phyloP scores from a whole-genome alignment of 345 rosid genomes.

The Eucalyptus melliodora region DNA sequence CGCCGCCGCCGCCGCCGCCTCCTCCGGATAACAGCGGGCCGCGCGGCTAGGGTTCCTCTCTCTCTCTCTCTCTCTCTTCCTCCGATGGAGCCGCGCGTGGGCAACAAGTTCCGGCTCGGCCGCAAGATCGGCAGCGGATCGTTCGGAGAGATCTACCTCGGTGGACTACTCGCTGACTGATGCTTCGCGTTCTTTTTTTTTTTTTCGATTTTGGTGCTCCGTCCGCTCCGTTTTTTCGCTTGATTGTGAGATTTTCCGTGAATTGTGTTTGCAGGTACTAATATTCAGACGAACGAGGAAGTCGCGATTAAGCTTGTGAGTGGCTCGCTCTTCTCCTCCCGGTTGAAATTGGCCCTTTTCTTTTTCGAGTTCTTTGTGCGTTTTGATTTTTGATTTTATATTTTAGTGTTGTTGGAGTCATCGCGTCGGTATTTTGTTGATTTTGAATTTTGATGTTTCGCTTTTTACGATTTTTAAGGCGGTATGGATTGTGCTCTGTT shows the following conservation, averaged over 20 bases:
- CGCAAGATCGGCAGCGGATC: conserved; percentile 98
- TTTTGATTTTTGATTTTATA: background rate
- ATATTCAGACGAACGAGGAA: conserved; percentile 85
- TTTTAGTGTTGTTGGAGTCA: background rate
- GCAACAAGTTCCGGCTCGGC: conserved; percentile 85
- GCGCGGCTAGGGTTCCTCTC: background rate
- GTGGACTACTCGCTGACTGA: conserved; percentile 14
- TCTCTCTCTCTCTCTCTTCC: background rate
- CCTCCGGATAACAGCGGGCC: background rate
- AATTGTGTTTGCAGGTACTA: conserved; percentile 36
- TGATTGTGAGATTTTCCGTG: background rate
- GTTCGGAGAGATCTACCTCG: conserved; percentile 97
- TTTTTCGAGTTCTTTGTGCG: background rate
- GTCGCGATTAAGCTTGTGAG: conserved; percentile 96
- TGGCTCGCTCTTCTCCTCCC: background rate
- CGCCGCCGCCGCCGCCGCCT: background rate
- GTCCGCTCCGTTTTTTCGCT: too few relatives aligned
- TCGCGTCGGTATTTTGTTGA: background rate
- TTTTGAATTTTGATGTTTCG: background rate
- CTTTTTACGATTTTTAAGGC: background rate
- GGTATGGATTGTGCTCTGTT: background rate
- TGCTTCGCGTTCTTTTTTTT: background rate
- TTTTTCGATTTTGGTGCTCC: background rate
- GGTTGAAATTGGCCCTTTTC: background rate
- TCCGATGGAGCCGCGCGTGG: conserved; percentile 78